Percentiles rank a stretch among this genome's conserved stretches.
These are phyloP conservation scores for Eucalyptus tenuipes DNA, from an alignment of 345 rosid genomes.

Conservation along the genomic window DNA sequence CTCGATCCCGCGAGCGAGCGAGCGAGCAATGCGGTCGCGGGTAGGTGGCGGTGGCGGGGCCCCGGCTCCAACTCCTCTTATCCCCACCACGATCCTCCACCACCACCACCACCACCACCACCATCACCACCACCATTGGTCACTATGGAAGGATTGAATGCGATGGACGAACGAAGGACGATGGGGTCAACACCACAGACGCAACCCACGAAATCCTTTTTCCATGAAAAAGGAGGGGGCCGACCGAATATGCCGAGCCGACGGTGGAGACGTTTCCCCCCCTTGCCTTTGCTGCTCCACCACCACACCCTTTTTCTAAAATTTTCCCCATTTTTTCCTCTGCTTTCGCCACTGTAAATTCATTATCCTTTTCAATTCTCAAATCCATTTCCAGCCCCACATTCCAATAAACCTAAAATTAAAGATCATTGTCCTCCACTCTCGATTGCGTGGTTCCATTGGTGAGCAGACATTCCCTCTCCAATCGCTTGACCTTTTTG, in stretches of 20 bases:
- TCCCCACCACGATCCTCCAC: neutral
- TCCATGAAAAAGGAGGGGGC: neutral
- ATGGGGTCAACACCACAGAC: neutral
- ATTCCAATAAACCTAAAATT: neutral
- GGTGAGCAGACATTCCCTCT: conserved; percentile 3
- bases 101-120: neutral
- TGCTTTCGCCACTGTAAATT: neutral
- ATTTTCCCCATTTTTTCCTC: neutral
- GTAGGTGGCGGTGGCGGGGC: conserved; percentile 1
- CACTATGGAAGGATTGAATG: neutral
- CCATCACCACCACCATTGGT: neutral
- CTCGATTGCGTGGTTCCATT: conserved; percentile 2
- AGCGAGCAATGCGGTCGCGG: neutral
- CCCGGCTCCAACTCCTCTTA: neutral
- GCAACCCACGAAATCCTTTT: neutral
- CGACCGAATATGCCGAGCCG: conserved; percentile 30
- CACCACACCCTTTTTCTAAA: conserved; percentile 8
- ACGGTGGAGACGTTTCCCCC: conserved; percentile 18
- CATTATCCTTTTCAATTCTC: neutral
- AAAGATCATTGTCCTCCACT: neutral
- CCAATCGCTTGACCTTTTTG: neutral
- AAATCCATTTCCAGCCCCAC: neutral
- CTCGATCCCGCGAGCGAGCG: neutral
- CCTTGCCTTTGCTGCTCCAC: conserved; percentile 1
- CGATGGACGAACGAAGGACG: neutral